Conservation (phyloP, 108 stramenopile genomes). For the Cylindrotheca closterium region DNA sequence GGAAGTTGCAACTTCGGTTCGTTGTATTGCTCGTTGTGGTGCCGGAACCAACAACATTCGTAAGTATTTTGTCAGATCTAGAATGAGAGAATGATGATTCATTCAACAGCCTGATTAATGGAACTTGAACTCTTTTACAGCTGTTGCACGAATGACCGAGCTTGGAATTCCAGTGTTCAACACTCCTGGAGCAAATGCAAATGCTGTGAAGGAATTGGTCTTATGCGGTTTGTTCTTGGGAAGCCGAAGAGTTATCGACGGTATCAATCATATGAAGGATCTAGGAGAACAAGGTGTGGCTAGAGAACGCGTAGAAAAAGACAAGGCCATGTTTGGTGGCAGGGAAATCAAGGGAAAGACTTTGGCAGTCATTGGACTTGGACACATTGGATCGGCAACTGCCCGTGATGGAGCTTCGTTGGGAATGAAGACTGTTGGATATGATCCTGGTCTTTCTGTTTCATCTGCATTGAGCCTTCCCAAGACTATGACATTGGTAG, state of each 20-base stretch:
- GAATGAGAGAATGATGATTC: no score
- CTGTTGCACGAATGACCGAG: slow-evolving; percentile 74
- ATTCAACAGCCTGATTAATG: no score
- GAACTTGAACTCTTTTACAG: slow-evolving; percentile 26
- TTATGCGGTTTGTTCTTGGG: slow-evolving; percentile 66
- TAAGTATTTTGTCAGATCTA: neutral
- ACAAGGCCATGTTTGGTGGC: slow-evolving; percentile 79
- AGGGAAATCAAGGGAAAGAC: slow-evolving; percentile 82
- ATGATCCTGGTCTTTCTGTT: slow-evolving; percentile 81
- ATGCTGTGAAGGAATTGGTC: slow-evolving; percentile 81
- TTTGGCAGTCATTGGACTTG: slow-evolving; percentile 81
- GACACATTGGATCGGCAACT: slow-evolving; percentile 79
- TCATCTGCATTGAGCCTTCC: slow-evolving; percentile 64
- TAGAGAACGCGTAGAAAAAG: slow-evolving; percentile 70
- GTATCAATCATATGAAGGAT: slow-evolving; percentile 63
- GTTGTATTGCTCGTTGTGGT: slow-evolving; percentile 78
- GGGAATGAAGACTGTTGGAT: slow-evolving; percentile 70
- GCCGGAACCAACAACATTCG: slow-evolving; percentile 76
- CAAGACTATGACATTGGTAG: slow-evolving; percentile 44
- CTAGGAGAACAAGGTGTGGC: slow-evolving; percentile 60
- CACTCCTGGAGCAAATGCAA: slow-evolving; percentile 88
- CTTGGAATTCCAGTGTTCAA: slow-evolving; percentile 87
- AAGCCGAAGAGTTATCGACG: slow-evolving; percentile 64
- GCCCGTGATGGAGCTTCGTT: slow-evolving; percentile 62
- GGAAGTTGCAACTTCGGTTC: slow-evolving; percentile 46